phyloP scores from a whole-genome alignment of 1,284 basidiomycete genomes.

The Fomitopsis palustris region DNA sequence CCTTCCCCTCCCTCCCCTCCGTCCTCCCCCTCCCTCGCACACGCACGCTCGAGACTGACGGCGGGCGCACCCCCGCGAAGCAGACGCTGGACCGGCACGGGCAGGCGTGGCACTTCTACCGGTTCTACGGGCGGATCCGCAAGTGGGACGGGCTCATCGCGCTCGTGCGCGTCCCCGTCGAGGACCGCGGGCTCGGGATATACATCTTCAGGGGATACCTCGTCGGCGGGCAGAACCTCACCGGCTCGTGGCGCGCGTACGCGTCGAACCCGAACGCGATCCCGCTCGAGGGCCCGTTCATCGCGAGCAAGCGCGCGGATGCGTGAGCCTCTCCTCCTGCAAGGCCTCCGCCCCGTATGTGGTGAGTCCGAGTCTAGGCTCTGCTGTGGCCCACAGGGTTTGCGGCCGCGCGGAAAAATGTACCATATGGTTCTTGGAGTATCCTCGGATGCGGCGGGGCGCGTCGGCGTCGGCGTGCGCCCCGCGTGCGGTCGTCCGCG shows the following conservation, averaged over 20 bases:
- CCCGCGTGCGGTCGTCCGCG: neutral
- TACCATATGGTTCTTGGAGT: neutral
- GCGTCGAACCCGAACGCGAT: conserved; percentile 35
- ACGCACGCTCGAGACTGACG: too few species aligned
- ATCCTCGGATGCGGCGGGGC: neutral
- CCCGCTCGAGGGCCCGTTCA: conserved; percentile 56
- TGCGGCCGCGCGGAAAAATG: neutral
- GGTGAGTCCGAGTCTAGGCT: too few species aligned
- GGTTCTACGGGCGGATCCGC: conserved; percentile 61
- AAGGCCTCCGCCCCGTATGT: neutral
- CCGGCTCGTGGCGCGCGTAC: conserved; percentile 62
- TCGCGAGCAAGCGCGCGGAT: conserved; percentile 11
- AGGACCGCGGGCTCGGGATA: conserved; percentile 28
- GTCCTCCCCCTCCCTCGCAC: neutral
- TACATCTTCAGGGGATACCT: conserved; percentile 70
- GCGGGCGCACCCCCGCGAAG: conserved; percentile 1
- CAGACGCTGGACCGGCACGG: conserved; percentile 55
- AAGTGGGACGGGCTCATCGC: conserved; percentile 67
- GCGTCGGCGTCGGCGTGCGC: too few species aligned
- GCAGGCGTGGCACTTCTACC: conserved; percentile 56
- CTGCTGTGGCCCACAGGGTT: neutral
- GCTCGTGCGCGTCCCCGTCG: conserved; percentile 48
- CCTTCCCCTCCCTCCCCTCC: neutral
- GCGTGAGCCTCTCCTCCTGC: neutral
- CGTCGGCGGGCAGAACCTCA: conserved; percentile 57